phyloP scores from a whole-genome alignment of 305 asterid genomes.

The Ilex paraguariensis region DNA sequence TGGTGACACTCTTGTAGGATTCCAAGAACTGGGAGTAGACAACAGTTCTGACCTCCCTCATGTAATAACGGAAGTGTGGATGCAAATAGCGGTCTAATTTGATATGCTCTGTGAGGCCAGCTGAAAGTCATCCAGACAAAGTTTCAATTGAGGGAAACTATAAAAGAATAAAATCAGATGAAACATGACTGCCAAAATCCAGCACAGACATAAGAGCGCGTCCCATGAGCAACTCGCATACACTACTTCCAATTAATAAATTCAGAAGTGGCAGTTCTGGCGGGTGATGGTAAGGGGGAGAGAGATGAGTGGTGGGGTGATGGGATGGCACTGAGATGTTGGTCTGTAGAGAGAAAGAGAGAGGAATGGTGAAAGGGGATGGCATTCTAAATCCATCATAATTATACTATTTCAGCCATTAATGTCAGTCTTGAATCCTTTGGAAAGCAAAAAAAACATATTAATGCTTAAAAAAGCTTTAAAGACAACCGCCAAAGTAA shows the following conservation, averaged over 20 bases:
- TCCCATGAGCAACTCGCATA: neutral
- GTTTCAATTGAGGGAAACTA: conserved; percentile 4
- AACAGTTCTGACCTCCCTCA: conserved; percentile 86
- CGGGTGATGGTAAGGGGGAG: too few relatives aligned
- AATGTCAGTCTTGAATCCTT: too few relatives aligned
- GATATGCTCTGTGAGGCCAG: conserved; percentile 81
- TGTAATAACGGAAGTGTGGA: conserved; percentile 80
- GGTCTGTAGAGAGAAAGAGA: too few relatives aligned
- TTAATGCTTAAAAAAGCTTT: too few relatives aligned
- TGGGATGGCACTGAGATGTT: too few relatives aligned
- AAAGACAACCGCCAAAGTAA: too few relatives aligned
- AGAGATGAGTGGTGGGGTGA: too few relatives aligned
- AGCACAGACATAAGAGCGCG: neutral
- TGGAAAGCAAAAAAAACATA: too few relatives aligned
- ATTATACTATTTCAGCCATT: too few relatives aligned
- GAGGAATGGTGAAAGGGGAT: too few relatives aligned
- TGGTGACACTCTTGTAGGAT: conserved; percentile 86
- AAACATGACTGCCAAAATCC: neutral
- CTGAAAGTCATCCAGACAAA: conserved; percentile 30
- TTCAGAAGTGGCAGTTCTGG: too few relatives aligned
- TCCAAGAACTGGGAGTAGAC: conserved; percentile 90
- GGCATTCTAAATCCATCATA: too few relatives aligned
- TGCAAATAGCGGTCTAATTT: conserved; percentile 82
- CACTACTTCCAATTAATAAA: neutral
- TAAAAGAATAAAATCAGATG: neutral